Base-by-base conservation (phyloP, 1,284 basidiomycete species). In the Ustilago cynodontis region DNA sequence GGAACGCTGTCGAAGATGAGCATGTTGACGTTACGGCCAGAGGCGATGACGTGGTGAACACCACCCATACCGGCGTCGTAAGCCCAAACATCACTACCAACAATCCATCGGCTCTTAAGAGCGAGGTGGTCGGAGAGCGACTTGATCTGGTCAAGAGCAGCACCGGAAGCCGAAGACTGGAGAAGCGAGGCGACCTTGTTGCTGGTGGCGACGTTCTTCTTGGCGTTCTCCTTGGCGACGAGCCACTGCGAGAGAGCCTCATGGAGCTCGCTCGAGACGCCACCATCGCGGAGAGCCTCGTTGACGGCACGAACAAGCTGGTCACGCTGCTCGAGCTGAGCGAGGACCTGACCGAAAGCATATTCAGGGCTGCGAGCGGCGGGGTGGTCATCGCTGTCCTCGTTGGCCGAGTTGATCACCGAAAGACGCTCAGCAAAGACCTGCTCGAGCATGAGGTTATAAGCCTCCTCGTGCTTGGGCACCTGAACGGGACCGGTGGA, bases 21-120 rank as follows among this genome's bases (percentile, higher is more conserved):
- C 77, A 98, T 91, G 88, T 99, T 99, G 87, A 98, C 89, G 86
- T 99, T 92, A 76, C 94, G 90, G 18, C 92, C 91, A 7, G 94
- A 96, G 24, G 95, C 91, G 65, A 98, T 93, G 78, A 92, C 92
- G 82, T 98, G 96, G 87, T 99, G 96, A 51, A 98, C 89, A 74
- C 95, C 96, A 3, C 94, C 95, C n/a, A 94, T 91, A 50, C 95
- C 96, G 54, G 98, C 91, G 87, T 98, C 96, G 85, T 96, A 94
- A 0, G 95, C 93, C 96, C 96, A 99, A 0, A 94, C 93, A 86
- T 99, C 96, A 54, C 94, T 97, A 26, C 96, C 95, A 79, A 98
- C 92, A 86, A 99, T 98, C 95, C 95, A 99, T 65, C 94, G 77
- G 49, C 78, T 81, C 66, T 78, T 73, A 60, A 66, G 71, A n/a